phyloP scores from a whole-genome alignment of 2,329 filamentous ascomycete species.

The Fusarium oxysporum region DNA sequence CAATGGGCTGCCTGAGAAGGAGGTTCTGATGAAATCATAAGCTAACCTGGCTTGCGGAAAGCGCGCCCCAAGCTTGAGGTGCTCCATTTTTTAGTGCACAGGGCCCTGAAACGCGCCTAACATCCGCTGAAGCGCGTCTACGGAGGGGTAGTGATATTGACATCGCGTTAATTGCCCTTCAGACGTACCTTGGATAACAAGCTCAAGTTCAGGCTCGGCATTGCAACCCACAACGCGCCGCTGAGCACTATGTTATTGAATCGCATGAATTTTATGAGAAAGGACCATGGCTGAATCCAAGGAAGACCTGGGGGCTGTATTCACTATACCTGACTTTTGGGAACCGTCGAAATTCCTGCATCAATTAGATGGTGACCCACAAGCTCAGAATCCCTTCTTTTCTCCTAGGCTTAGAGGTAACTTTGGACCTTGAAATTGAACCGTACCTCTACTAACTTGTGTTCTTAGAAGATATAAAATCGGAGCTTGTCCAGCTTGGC shows the following conservation, averaged over 20 bases:
- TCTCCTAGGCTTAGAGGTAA: constrained; percentile 52
- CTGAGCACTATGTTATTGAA: constrained; percentile 23
- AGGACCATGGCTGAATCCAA: constrained; percentile 52
- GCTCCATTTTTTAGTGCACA: constrained; percentile 21
- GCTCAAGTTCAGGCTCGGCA: not conserved
- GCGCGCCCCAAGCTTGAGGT: not conserved
- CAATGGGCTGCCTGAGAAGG: not conserved
- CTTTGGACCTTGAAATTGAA: not conserved
- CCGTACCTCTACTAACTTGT: not conserved
- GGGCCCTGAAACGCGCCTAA: constrained; percentile 23
- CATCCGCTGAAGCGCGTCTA: constrained; percentile 33
- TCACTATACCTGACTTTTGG: constrained; percentile 73
- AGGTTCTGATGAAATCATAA: constrained; percentile 31
- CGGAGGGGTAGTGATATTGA: constrained; percentile 10
- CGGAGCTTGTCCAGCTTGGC: constrained; percentile 32
- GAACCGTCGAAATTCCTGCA: constrained; percentile 64
- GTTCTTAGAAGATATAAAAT: constrained; percentile 18
- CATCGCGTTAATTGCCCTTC: constrained; percentile 30
- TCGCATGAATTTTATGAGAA: not conserved
- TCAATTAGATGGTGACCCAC: constrained; percentile 32
- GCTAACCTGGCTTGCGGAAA: not conserved
- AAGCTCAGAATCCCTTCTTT: constrained; percentile 56
- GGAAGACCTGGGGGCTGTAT: constrained; percentile 65
- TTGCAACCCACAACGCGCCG: constrained; percentile 1
- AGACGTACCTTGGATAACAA: not conserved